Base-by-base conservation (phyloP, 1,284 basidiomycete genomes). In the Tilletia caries region DNA sequence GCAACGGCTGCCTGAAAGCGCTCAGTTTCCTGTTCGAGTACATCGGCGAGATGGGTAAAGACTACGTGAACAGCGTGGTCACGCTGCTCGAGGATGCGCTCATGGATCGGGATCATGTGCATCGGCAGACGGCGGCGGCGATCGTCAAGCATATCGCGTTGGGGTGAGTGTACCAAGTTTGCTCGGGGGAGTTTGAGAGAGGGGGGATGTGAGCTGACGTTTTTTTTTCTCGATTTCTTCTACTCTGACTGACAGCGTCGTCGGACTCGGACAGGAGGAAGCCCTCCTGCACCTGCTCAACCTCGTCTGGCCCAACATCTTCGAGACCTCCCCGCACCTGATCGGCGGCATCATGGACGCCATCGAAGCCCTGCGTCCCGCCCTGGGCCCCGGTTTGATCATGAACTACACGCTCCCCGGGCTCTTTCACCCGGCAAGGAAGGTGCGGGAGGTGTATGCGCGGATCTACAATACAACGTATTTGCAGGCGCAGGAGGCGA, bases 21-120 rank as follows among this genome's bases (percentile, higher is more conserved):
- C 87, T 98, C 33, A 94, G 95, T 3, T 99, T 97, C 87, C 91
- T 99, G 71, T 98, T 98, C 82, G 96, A 98, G 87, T 98, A 99
- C 82, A 95, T 98, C 78, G 96, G 96, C n/a, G 96, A 97, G 50
- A 95, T 98, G 86, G 95, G 93, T 33, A 95, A 96, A 75, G 96
- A 97, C 86, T 99, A 98, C 83, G 91, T 92, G 80, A 93, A 98
- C 85, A 95, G 93, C 0, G 93, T 98, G 23, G 91, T 98, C 68
- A 95, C 93, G 13, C 94, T 97, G 88, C 89, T 99, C 54, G 96
- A 98, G 85, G 96, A 98, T 78, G 95, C 95, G 1, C 87, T 98
- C 66, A 98, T 95, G 20, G 96, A 99, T 84, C 91, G 96, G 72
- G 96, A 98, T 82, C 90, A 96, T 67, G 96, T 99, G 33, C 96